Conservation (phyloP, 352 stramenopile species). For the Blastocystis sp. region DNA sequence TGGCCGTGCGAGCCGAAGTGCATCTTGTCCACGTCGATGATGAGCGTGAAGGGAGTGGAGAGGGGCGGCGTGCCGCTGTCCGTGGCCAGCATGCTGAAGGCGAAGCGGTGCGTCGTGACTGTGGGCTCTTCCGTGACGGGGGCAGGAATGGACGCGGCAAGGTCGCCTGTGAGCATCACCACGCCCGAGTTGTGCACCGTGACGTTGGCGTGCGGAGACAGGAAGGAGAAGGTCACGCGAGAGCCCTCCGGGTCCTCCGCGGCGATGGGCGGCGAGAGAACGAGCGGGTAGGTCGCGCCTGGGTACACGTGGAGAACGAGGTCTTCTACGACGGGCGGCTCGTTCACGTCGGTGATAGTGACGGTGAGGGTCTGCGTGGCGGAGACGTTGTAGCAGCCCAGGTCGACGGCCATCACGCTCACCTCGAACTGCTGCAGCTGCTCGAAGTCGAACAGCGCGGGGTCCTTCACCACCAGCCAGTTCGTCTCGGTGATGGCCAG, state of each 20-base stretch:
- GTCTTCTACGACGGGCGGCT: neutral
- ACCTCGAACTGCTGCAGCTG: neutral
- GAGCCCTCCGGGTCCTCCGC: conserved; percentile 34
- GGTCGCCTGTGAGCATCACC: neutral
- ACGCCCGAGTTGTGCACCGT: neutral
- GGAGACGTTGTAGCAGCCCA: conserved; percentile 3
- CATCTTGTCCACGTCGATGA: neutral
- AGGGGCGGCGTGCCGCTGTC: neutral
- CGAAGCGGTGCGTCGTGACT: neutral
- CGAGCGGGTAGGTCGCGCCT: conserved; percentile 9
- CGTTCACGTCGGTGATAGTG: conserved; percentile 19
- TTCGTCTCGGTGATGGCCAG: neutral
- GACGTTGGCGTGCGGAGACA: conserved; percentile 2
- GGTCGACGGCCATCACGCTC: neutral
- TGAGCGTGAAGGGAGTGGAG: conserved; percentile 11
- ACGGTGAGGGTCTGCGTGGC: neutral
- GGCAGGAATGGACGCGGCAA: neutral
- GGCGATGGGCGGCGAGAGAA: neutral
- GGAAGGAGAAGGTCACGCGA: neutral
- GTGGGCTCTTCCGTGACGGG: no score
- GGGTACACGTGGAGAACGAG: neutral
- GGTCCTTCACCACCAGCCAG: neutral
- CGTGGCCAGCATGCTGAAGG: neutral
- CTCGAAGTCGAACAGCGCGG: conserved; percentile 14
- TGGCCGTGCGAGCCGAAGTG: neutral